Evolutionary conservation across 164 flowering plant genomes (phyloP), one percentile per base, ranked within the genome.

Genomic region (Cinnamomum micranthum): DNA sequence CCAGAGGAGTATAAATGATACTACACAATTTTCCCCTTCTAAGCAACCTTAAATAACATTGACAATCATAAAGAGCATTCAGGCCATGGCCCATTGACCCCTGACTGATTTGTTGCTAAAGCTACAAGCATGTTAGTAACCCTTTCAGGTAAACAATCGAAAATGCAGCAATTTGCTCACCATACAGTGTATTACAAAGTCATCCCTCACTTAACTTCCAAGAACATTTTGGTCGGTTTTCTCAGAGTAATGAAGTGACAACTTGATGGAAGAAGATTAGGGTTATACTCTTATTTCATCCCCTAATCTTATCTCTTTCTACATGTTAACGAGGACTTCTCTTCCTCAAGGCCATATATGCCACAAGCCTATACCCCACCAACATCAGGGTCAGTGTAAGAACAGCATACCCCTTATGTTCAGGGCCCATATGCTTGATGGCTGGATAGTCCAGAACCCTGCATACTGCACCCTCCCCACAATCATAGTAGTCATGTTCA

Each of bases 301-400:
- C 67, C 27, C 19, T 28, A 28, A 66, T 51, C 25, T 55, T 55
- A 55, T 17, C 19, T 20, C 27, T 20, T 6, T 28, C 52, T 2
- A 4, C 2, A 22, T 6, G 51, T 86, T 74, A 86, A 60, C 81
- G 88, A 72, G 77, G 83, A 70, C 79, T 81, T n/a, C 89, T 76
- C 68, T 83, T 76, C 81, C 90, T 89, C 81, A 94, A 77, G 9
- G 92, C 93, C 28, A 86, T 73, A 82, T 90, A 92, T 78, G 98
- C 97, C 80, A 92, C 68, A 55, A 91, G 74, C 85, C 98, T 82
- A 75, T 89, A 94, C 0, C 92, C 97, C 59, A 92, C 84, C 75
- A 94, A 74, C 97, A 92, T 92, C 1, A 89, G 31, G 22, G 80
- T 25, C 88, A 94, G 82, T 23, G 88, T 93, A 78, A 86, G 88